These are phyloP conservation scores for Ophiostoma fasciatum DNA, from an alignment of 2,329 filamentous ascomycete genomes.

Conservation along the genomic window DNA sequence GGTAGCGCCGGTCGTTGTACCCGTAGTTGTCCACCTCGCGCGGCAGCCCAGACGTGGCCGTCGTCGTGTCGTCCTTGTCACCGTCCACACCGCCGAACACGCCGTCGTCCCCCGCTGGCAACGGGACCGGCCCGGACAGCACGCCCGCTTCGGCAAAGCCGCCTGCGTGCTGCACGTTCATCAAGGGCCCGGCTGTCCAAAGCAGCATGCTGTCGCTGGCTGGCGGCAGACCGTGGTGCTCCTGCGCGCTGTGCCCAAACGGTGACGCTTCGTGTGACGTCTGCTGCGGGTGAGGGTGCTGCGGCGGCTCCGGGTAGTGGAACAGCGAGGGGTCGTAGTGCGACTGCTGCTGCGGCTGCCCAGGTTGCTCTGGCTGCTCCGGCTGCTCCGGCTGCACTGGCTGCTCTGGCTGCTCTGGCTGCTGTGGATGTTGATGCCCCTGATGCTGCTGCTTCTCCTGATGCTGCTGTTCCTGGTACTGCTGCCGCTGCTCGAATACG, in stretches of 20 bases:
- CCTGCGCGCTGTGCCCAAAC: background rate
- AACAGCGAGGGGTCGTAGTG: no score
- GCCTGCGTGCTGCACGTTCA: conserved; percentile 4
- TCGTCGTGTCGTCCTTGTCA: background rate
- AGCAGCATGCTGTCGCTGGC: no score
- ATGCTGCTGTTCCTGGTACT: conserved; percentile 1
- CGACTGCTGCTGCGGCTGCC: background rate
- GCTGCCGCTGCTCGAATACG: background rate
- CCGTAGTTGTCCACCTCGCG: conserved; percentile 14
- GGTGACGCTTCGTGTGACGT: background rate
- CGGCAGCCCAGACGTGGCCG: conserved; percentile 6
- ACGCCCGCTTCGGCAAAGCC: background rate
- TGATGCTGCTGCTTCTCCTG: background rate
- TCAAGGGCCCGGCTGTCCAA: background rate
- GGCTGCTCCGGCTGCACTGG: no score
- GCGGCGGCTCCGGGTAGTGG: no score
- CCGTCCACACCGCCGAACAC: no score
- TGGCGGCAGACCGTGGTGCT: background rate
- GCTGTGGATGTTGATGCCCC: background rate
- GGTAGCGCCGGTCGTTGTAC: conserved; percentile 13
- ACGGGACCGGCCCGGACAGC: no score
- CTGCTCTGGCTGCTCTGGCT: background rate
- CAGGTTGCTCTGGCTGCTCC: conserved; percentile 6
- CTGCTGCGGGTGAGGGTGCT: no score
- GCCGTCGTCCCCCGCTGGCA: no score